These are phyloP conservation scores for Monilinia laxa DNA, from an alignment of 2,329 filamentous ascomycete genomes.

Conservation along the genomic window DNA sequence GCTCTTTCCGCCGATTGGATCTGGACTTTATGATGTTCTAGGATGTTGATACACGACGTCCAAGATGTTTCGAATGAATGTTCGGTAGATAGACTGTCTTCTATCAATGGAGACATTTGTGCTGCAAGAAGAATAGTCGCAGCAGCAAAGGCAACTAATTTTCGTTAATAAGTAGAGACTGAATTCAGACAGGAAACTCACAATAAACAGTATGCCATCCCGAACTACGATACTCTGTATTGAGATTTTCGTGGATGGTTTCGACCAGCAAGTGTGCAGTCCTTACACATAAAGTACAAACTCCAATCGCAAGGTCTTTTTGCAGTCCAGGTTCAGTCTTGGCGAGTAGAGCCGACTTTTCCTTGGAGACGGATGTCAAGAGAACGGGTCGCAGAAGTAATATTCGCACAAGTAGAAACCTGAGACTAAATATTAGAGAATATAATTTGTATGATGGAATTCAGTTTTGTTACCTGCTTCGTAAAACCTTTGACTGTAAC, in stretches of 20 bases:
- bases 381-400: conserved; percentile 14
- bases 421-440: background rate
- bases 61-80: conserved; percentile 18
- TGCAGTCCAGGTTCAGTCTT: background rate
- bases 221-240: conserved; percentile 25
- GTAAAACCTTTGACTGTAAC: conserved; percentile 27
- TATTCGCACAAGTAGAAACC: conserved; percentile 19
- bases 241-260: conserved; percentile 22
- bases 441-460: background rate
- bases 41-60: conserved; percentile 13
- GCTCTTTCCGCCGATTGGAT: conserved; percentile 15
- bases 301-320: conserved; percentile 16
- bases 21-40: conserved; percentile 17
- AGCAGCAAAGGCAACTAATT: conserved; percentile 27
- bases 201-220: conserved; percentile 32
- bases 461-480: conserved; percentile 24
- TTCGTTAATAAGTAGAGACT: background rate
- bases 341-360: background rate
- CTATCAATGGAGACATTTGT: conserved; percentile 18
- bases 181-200: conserved; percentile 12
- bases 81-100: background rate
- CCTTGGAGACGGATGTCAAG: conserved; percentile 4
- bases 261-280: conserved; percentile 27
- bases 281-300: conserved; percentile 28
- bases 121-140: conserved; percentile 27